Evolutionary conservation across 2,329 filamentous ascomycete species (phyloP).

Genomic region (Catunica adiposa): DNA sequence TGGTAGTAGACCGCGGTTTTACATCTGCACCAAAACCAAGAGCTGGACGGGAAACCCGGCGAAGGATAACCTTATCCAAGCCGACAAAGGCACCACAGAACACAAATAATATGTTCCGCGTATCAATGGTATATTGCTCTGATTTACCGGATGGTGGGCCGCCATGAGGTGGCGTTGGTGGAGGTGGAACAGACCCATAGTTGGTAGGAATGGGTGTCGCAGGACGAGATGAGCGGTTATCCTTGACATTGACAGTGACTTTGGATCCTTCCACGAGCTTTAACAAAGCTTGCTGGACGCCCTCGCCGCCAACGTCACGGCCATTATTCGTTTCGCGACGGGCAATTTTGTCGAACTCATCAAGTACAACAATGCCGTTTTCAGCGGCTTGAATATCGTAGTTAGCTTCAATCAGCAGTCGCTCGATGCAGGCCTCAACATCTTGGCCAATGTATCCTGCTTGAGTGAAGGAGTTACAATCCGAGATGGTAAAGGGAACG

Average conservation of each 20-base stretch:
- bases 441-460: conserved; percentile 97
- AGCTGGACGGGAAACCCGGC: conserved; percentile 67
- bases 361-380: conserved; percentile 83
- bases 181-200: conserved; percentile 29
- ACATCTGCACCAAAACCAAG: conserved; percentile 87
- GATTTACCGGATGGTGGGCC: conserved; percentile 34
- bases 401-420: conserved; percentile 75
- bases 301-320: conserved; percentile 88
- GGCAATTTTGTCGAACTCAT: conserved; percentile 96
- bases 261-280: conserved; percentile 96
- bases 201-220: conserved; percentile 36
- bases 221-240: conserved; percentile 44
- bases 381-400: conserved; percentile 76
- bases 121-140: conserved; percentile 62
- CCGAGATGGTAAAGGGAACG: conserved; percentile 86
- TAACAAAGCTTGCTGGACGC: conserved; percentile 84
- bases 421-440: conserved; percentile 86
- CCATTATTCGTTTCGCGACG: conserved; percentile 74
- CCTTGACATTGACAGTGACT: conserved; percentile 78
- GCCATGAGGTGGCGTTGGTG: conserved; percentile 27
- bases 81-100: conserved; percentile 93
- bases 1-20: conserved; percentile 32
- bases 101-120: conserved; percentile 92
- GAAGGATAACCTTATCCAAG: conserved; percentile 70
- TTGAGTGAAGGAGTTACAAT: conserved; percentile 91